phyloP scores from a whole-genome alignment of 768 basidiomycete species.

The Roridomyces roridus region DNA sequence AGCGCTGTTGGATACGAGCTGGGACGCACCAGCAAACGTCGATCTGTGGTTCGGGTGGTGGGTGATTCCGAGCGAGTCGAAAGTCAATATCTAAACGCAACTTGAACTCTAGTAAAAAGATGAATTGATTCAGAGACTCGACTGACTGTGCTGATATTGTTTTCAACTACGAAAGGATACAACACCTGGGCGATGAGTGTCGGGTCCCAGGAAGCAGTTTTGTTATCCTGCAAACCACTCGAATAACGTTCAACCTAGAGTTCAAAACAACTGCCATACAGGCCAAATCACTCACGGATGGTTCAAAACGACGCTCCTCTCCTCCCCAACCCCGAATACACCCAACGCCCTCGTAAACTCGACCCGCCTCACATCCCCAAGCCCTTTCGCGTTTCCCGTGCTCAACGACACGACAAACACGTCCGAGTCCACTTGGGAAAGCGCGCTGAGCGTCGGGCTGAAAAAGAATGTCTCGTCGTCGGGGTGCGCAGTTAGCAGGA shows the following conservation, averaged over 20 bases:
- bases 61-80: constrained; percentile 64
- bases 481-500: constrained; percentile 15
- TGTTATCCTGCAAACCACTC: constrained; percentile 14
- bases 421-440: background rate
- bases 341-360: constrained; percentile 59
- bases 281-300: constrained; percentile 13
- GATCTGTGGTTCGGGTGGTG: constrained; percentile 69
- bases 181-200: constrained; percentile 2
- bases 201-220: constrained; percentile 6
- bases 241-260: background rate
- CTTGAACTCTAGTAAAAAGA: background rate
- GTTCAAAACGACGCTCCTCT: constrained; percentile 44
- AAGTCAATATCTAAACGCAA: constrained; percentile 62
- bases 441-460: constrained; percentile 10
- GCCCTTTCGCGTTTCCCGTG: constrained; percentile 48
- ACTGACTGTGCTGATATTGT: constrained; percentile 12
- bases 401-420: constrained; percentile 8
- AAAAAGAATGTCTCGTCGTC: constrained; percentile 19
- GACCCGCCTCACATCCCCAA: constrained; percentile 50
- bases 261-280: too few species aligned
- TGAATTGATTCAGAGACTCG: background rate
- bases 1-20: constrained; percentile 30
- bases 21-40: constrained; percentile 45
- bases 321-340: constrained; percentile 54
- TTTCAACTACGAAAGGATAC: background rate